Percentiles rank a stretch among this genome's conserved stretches.
These are phyloP conservation scores for Lumnitzera littorea DNA, from an alignment of 345 rosid genomes.

Conservation along the genomic window DNA sequence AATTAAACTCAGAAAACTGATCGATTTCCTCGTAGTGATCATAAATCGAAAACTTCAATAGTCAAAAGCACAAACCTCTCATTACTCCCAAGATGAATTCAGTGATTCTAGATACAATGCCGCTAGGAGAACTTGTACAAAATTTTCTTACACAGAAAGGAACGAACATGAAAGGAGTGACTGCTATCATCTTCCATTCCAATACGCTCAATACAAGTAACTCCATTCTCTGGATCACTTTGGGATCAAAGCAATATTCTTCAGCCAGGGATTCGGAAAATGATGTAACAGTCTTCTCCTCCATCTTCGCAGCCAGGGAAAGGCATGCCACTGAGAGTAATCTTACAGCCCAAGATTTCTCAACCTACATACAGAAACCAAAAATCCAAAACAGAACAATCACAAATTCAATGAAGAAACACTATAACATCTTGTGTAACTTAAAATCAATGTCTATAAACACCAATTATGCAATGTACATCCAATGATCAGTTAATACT, in stretches of 20 bases:
- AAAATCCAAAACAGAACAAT: neutral
- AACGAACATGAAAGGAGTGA: constrained; percentile 48
- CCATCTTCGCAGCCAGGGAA: constrained; percentile 64
- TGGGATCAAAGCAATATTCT: constrained; percentile 28
- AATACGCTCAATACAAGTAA: constrained; percentile 48
- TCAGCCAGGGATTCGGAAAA: constrained; percentile 32
- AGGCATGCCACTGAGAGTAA: constrained; percentile 54
- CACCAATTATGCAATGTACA: too few relatives aligned
- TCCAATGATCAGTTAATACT: constrained; percentile 3
- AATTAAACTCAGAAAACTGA: neutral
- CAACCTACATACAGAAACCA: constrained; percentile 11
- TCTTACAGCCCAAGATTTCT: constrained; percentile 43
- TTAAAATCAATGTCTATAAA: too few relatives aligned
- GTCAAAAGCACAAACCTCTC: constrained; percentile 24
- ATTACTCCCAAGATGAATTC: constrained; percentile 23
- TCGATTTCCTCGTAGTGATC: neutral
- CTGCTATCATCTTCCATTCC: constrained; percentile 48
- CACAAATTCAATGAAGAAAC: neutral
- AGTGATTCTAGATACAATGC: constrained; percentile 7
- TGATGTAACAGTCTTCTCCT: constrained; percentile 37
- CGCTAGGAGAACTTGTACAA: constrained; percentile 14
- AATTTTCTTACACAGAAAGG: constrained; percentile 26
- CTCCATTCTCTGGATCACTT: constrained; percentile 59
- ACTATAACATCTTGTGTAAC: neutral
- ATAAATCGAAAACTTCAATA: neutral